Percentiles rank a stretch among this genome's conserved stretches.
These are phyloP conservation scores for Neofusicoccum kwambonambiense DNA, from an alignment of 2,329 filamentous ascomycete species.

Conservation along the genomic window DNA sequence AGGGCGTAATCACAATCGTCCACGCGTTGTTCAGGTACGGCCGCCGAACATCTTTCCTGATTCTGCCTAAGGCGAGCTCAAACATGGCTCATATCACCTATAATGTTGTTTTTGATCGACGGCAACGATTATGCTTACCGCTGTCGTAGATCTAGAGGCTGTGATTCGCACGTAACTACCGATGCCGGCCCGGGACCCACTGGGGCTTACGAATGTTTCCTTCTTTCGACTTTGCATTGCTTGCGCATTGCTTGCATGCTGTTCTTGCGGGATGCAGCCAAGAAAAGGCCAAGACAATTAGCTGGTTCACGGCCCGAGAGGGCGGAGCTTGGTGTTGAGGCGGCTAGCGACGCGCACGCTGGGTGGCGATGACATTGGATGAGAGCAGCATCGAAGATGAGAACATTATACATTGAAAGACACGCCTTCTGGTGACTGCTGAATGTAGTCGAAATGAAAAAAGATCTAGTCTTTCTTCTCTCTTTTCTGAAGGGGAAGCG, in stretches of 20 bases:
- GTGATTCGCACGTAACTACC: background rate
- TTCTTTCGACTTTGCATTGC: background rate
- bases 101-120: background rate
- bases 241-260: background rate
- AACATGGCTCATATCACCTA: background rate
- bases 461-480: background rate
- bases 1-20: background rate
- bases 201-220: constrained; percentile 11
- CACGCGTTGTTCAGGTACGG: background rate
- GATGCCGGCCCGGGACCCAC: background rate
- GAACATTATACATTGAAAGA: background rate
- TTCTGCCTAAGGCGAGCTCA: background rate
- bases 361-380: background rate
- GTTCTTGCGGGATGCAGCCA: constrained; percentile 2
- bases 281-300: background rate
- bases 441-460: no score
- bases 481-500: background rate
- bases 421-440: background rate
- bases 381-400: background rate
- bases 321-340: background rate
- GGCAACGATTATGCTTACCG: constrained; percentile 4
- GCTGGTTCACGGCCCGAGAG: background rate
- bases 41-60: background rate
- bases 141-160: background rate
- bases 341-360: background rate